Evolutionary conservation across 805 yeast species (phyloP).

Genomic region (Aciculoconidium aculeatum): DNA sequence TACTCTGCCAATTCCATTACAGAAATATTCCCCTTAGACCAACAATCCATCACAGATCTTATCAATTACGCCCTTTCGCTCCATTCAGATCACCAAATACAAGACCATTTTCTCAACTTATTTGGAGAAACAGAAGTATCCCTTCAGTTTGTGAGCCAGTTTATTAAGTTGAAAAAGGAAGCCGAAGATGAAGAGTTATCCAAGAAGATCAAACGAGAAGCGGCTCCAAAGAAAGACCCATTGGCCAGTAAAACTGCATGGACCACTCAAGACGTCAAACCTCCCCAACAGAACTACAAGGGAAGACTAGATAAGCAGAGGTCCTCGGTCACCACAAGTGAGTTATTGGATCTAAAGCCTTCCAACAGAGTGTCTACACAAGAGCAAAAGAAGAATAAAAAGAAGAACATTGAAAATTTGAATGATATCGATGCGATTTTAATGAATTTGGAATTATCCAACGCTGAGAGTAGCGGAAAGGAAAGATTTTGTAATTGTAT

Average conservation of each 20-base stretch:
- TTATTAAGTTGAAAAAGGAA: constrained; percentile 35
- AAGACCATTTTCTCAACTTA: constrained; percentile 48
- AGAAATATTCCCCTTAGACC: constrained; percentile 51
- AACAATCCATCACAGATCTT: constrained; percentile 49
- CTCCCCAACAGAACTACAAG: constrained; percentile 6
- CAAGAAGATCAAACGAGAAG: constrained; percentile 2
- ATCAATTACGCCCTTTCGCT: constrained; percentile 47
- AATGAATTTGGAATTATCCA: constrained; percentile 41
- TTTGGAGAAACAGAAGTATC: constrained; percentile 55
- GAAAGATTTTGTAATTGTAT: constrained; percentile 64
- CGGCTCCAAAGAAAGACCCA: constrained; percentile 3
- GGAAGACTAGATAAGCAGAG: constrained; percentile 8
- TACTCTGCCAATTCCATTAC: constrained; percentile 23
- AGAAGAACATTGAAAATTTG: constrained; percentile 46
- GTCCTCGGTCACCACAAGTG: constrained; percentile 40
- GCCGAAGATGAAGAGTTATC: constrained; percentile 12
- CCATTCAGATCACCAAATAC: constrained; percentile 42
- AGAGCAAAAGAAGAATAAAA: constrained; percentile 29
- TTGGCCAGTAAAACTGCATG: constrained; percentile 6
- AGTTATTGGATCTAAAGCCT: constrained; percentile 38
- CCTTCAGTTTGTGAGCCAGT: constrained; percentile 40
- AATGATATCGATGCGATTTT: constrained; percentile 63
- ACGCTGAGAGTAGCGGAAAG: constrained; percentile 8
- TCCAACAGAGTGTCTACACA: constrained; percentile 17
- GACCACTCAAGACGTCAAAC: no score